Percentiles rank a stretch among this genome's conserved stretches.
Conservation (phyloP, 345 rosid species). For the Fremontodendron californicum region DNA sequence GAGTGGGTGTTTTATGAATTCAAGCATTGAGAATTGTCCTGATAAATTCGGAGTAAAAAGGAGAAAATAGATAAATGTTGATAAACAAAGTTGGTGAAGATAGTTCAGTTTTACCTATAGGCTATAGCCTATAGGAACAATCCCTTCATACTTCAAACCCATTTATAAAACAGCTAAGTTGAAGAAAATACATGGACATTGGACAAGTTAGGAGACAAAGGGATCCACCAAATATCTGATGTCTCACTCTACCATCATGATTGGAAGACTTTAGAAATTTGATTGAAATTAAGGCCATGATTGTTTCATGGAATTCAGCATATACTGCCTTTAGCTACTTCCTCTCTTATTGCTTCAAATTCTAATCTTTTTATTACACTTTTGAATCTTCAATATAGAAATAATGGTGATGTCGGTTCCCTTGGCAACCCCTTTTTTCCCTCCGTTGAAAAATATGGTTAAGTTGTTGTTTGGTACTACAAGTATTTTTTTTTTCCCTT, state of each 20-base stretch:
- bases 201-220: slow-evolving; percentile 34
- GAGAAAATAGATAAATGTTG: background rate
- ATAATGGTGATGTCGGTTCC: slow-evolving; percentile 53
- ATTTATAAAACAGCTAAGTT: background rate
- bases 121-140: slow-evolving; percentile 11
- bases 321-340: slow-evolving; percentile 30
- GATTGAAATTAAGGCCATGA: slow-evolving; percentile 79
- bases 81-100: slow-evolving; percentile 35
- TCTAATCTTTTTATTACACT: slow-evolving; percentile 41
- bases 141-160: background rate
- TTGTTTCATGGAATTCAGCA: slow-evolving; percentile 89
- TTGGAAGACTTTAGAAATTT: slow-evolving; percentile 48
- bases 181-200: slow-evolving; percentile 10
- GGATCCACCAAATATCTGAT: slow-evolving; percentile 56
- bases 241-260: slow-evolving; percentile 78
- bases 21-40: background rate
- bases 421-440: slow-evolving; percentile 1
- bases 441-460: background rate
- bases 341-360: slow-evolving; percentile 45
- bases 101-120: slow-evolving; percentile 33
- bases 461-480: background rate
- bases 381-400: slow-evolving; percentile 38
- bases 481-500: background rate
- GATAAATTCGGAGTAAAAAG: background rate
- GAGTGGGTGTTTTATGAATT: no score